phyloP scores from a whole-genome alignment of 768 basidiomycete species.

The Agaricus blazei region DNA sequence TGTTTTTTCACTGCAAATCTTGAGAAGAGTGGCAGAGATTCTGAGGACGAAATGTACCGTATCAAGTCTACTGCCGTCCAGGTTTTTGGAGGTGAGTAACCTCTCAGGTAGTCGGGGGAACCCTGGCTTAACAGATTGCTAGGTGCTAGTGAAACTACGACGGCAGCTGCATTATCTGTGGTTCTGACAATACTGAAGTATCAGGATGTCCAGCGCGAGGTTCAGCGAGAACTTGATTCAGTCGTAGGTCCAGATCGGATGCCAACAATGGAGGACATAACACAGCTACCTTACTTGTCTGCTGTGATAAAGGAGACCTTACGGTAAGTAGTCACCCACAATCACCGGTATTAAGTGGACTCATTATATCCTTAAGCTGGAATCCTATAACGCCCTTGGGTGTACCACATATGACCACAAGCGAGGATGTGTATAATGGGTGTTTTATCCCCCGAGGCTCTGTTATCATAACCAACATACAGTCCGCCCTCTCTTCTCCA shows the following conservation, averaged over 20 bases:
- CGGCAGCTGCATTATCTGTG: not conserved
- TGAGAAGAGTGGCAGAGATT: not conserved
- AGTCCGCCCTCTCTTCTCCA: constrained; percentile 12
- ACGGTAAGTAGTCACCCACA: not conserved
- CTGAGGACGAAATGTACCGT: not conserved
- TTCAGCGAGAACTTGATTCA: constrained; percentile 12
- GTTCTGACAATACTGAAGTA: constrained; percentile 10
- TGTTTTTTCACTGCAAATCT: not conserved
- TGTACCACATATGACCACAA: constrained; percentile 19
- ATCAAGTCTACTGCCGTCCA: not conserved
- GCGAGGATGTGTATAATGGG: constrained; percentile 36
- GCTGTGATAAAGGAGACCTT: constrained; percentile 12
- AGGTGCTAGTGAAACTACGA: not conserved
- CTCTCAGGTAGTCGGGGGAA: not conserved
- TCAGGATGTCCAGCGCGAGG: constrained; percentile 8
- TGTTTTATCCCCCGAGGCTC: constrained; percentile 33
- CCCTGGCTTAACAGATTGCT: not conserved
- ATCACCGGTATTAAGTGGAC: no score
- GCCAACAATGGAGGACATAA: constrained; percentile 5
- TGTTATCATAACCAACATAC: constrained; percentile 21
- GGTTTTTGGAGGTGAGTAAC: constrained; percentile 3
- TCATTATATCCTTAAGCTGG: not conserved
- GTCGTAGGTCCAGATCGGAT: constrained; percentile 11
- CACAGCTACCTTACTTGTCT: constrained; percentile 8
- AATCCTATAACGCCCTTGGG: not conserved